phyloP scores from a whole-genome alignment of 768 basidiomycete genomes.

The Phanerochaete sordida region DNA sequence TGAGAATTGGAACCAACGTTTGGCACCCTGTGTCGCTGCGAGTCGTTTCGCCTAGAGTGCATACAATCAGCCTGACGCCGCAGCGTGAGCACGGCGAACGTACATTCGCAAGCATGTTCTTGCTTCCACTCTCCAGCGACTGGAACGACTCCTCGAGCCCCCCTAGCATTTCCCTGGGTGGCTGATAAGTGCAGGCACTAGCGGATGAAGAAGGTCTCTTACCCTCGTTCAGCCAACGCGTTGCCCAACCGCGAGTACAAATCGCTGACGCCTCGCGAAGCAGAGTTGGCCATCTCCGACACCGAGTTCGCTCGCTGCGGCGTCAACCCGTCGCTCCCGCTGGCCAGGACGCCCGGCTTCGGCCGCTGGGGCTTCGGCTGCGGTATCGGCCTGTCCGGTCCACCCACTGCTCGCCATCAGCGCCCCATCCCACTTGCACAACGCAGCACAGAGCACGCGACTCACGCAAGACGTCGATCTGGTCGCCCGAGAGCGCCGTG shows the following conservation, averaged over 20 bases:
- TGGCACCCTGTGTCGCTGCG: slow-evolving; percentile 59
- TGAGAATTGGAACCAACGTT: slow-evolving; percentile 61
- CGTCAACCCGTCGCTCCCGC: slow-evolving; percentile 3
- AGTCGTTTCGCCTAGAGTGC: slow-evolving; percentile 52
- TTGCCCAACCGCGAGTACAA: slow-evolving; percentile 33
- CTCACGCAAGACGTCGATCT: slow-evolving; percentile 59
- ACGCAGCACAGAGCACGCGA: background rate
- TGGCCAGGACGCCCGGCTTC: background rate
- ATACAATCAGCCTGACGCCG: too few relatives aligned
- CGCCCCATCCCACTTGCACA: background rate
- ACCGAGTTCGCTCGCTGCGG: slow-evolving; percentile 6
- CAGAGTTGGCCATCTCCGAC: slow-evolving; percentile 18
- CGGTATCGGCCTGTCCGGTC: slow-evolving; percentile 57
- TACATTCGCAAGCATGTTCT: slow-evolving; percentile 63
- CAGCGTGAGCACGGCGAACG: background rate
- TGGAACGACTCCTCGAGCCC: slow-evolving; percentile 62
- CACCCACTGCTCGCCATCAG: slow-evolving; percentile 46
- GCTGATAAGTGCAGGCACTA: background rate
- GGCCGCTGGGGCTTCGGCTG: slow-evolving; percentile 22
- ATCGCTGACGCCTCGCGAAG: slow-evolving; percentile 21
- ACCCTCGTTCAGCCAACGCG: slow-evolving; percentile 66
- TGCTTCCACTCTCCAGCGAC: slow-evolving; percentile 62
- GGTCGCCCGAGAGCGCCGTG: slow-evolving; percentile 49
- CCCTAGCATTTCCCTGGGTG: slow-evolving; percentile 55
- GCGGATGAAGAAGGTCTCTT: slow-evolving; percentile 13